phyloP scores from a whole-genome alignment of 2,329 filamentous ascomycete genomes.

The Dissoconium aciculare region DNA sequence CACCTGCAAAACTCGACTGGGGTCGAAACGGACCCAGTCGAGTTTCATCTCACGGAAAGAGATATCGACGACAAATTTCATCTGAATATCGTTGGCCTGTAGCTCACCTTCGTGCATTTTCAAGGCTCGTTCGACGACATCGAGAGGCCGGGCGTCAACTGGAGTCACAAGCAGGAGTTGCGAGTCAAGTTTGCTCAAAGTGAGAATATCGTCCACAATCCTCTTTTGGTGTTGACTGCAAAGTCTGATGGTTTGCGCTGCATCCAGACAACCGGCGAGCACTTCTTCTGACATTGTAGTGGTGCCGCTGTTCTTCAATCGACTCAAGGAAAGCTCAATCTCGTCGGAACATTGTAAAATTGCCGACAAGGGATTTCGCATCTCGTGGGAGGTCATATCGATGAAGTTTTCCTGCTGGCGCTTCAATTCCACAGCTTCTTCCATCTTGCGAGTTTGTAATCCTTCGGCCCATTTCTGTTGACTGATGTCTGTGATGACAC shows the following conservation, averaged over 20 bases:
- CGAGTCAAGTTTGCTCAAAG: constrained; percentile 61
- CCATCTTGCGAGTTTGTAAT: constrained; percentile 59
- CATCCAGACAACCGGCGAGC: constrained; percentile 50
- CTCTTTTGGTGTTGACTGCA: constrained; percentile 69
- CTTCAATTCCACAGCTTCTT: constrained; percentile 71
- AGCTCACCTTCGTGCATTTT: constrained; percentile 70
- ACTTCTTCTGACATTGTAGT: constrained; percentile 26
- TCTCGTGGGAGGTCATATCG: constrained; percentile 31
- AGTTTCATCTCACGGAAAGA: constrained; percentile 44
- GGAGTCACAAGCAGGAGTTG: constrained; percentile 59
- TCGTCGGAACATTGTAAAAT: constrained; percentile 65
- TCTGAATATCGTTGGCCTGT: constrained; percentile 50
- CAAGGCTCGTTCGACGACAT: constrained; percentile 50
- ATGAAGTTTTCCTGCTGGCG: constrained; percentile 45
- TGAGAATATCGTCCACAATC: constrained; percentile 62
- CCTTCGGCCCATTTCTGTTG: constrained; percentile 74
- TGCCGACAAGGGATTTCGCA: constrained; percentile 57
- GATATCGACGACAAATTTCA: constrained; percentile 48
- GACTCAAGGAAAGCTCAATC: constrained; percentile 41
- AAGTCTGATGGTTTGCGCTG: constrained; percentile 60
- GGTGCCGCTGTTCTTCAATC: constrained; percentile 32
- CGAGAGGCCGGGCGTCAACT: constrained; percentile 51
- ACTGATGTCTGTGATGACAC: constrained; percentile 72
- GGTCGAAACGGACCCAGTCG: constrained; percentile 58
- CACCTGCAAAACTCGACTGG: constrained; percentile 60